A percentile compares a stretch with the other conserved stretches of the same genome.
Evolutionary conservation across 2,329 filamentous ascomycete genomes (phyloP).

Genomic region (Neonectria coccinea): DNA sequence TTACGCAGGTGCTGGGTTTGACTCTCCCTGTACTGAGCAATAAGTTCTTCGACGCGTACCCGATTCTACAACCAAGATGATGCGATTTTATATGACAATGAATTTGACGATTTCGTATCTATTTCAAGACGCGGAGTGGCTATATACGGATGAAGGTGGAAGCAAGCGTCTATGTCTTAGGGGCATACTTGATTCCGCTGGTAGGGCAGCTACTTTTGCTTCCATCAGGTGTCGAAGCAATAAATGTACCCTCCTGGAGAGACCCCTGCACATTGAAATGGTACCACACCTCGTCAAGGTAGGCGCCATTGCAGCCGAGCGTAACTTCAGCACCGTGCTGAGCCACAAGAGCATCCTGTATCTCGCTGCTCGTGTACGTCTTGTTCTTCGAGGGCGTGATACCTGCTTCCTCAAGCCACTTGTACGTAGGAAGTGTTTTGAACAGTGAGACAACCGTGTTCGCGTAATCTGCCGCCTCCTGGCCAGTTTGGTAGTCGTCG

Average conservation of each 20-base stretch:
- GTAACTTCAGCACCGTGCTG: constrained; percentile 67
- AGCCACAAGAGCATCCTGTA: constrained; percentile 68
- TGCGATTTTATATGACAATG: no score
- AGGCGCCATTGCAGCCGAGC: constrained; percentile 64
- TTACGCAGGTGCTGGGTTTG: no score
- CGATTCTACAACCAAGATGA: no score
- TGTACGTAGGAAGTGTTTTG: constrained; percentile 73
- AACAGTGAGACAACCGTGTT: constrained; percentile 74
- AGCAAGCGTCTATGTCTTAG: constrained; percentile 34
- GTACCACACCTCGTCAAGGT: constrained; percentile 69
- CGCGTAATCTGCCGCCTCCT: constrained; percentile 79
- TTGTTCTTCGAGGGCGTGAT: constrained; percentile 64
- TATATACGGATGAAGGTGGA: no score
- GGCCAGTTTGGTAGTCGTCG: constrained; percentile 66
- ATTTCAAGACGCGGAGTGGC: no score
- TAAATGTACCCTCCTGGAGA: constrained; percentile 70
- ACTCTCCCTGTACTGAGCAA: no score
- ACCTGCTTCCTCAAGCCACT: constrained; percentile 70
- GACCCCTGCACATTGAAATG: constrained; percentile 72
- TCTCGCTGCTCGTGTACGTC: constrained; percentile 70
- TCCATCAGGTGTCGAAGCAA: constrained; percentile 66
- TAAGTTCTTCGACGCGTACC: no score
- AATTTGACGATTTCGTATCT: no score
- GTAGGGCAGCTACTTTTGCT: constrained; percentile 68
- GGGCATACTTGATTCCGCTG: constrained; percentile 46